Evolutionary conservation across 2,329 filamentous ascomycete genomes (phyloP).

Genomic region (Apiospora rasikravindrae): DNA sequence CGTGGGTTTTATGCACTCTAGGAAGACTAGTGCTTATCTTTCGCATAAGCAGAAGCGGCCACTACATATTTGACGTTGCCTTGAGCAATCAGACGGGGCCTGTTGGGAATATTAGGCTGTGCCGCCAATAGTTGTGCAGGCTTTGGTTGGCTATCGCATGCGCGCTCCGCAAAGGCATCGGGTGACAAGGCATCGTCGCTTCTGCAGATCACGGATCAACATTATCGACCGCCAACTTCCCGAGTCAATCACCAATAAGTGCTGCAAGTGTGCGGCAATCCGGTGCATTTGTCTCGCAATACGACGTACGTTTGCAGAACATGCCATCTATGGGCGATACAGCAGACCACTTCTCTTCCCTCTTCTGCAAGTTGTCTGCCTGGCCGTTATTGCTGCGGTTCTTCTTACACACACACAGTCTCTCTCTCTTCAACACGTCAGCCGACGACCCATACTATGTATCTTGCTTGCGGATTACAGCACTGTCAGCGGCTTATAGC

Average conservation of each 20-base stretch:
- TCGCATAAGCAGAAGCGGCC: constrained; percentile 6
- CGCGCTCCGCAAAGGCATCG: not conserved
- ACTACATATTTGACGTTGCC: not conserved
- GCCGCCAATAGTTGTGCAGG: not conserved
- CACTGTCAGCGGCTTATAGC: not conserved
- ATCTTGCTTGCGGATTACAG: not conserved
- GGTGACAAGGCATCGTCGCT: constrained; percentile 5
- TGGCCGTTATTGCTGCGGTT: not conserved
- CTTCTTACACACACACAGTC: not conserved
- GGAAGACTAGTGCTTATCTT: not conserved
- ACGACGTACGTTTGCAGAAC: not conserved
- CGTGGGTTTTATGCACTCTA: not conserved
- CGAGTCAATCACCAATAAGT: not conserved
- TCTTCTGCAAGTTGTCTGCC: not conserved
- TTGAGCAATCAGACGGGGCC: not conserved
- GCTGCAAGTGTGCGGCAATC: not conserved
- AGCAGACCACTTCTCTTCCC: not conserved
- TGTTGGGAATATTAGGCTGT: not conserved
- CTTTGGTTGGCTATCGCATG: not conserved
- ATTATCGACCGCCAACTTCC: constrained; percentile 1
- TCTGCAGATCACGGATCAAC: not conserved
- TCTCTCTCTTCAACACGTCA: not conserved
- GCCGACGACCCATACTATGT: not conserved
- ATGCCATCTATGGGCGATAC: not conserved
- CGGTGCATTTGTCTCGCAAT: not conserved